phyloP scores from a whole-genome alignment of 2,329 filamentous ascomycete genomes.

The Volutella citrinella region DNA sequence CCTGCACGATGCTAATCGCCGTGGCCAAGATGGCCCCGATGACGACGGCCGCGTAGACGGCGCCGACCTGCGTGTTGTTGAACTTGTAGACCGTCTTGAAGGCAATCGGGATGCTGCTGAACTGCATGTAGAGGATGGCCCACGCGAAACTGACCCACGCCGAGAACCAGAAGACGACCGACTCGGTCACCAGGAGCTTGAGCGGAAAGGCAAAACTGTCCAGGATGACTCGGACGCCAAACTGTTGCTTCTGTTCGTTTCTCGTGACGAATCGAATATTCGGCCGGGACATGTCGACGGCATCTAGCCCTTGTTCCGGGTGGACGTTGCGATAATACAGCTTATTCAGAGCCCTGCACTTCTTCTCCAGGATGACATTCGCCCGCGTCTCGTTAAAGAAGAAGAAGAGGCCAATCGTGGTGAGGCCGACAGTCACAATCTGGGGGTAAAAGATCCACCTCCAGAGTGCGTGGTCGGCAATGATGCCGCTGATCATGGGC shows the following conservation, averaged over 20 bases:
- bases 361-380: constrained; percentile 60
- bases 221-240: constrained; percentile 23
- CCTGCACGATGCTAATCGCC: constrained; percentile 53
- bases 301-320: too few relatives aligned
- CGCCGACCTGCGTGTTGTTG: constrained; percentile 54
- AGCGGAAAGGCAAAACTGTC: constrained; percentile 30
- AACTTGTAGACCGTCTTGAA: constrained; percentile 61
- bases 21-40: constrained; percentile 44
- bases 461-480: constrained; percentile 58
- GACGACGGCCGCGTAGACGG: constrained; percentile 54
- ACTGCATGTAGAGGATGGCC: constrained; percentile 65
- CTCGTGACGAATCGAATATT: constrained; percentile 10
- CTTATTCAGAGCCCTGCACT: constrained; percentile 56
- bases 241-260: constrained; percentile 10
- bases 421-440: constrained; percentile 52
- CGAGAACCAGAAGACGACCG: constrained; percentile 64
- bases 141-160: constrained; percentile 70
- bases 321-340: constrained; percentile 23
- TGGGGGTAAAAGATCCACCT: constrained; percentile 69
- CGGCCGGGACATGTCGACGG: too few relatives aligned
- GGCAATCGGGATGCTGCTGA: constrained; percentile 58
- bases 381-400: constrained; percentile 68
- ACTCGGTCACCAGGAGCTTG: constrained; percentile 53
- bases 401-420: constrained; percentile 54
- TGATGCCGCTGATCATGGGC: constrained; percentile 56